Evolutionary conservation across 768 basidiomycete species (phyloP), one percentile per base, ranked within the genome.

Genomic region (Suillus spraguei): DNA sequence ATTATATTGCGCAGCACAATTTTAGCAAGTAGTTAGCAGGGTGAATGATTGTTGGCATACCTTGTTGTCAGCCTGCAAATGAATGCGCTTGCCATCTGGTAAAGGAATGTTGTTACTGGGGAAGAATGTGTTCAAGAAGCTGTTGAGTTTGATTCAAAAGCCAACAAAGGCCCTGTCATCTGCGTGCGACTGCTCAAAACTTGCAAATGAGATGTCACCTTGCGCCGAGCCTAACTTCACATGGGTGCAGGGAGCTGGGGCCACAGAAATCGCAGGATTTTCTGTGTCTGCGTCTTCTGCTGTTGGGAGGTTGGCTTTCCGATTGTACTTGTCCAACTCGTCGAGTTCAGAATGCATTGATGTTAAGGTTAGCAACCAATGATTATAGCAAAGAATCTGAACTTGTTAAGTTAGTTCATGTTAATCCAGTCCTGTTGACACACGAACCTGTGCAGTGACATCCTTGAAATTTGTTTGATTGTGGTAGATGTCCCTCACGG

Each of bases 381-480:
- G n/a, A 22, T 46, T 10, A 13, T 46, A 46, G 46, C n/a, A 3
- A 46, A 46, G 46, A 5, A 46, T 46, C 46, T 46, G n/a, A 46
- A 46, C n/a, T 46, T 13, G 2, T 47, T 24, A 47, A 47, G 46
- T 47, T 47, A 47, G 46, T 47, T 47, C 22, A 47, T 47, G 22
- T 22, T 47, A 24, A 24, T 47, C 5, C 22, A 13, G 46, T 47
- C 22, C 22, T 47, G 46, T 47, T 6, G 46, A 47, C 11, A 47
- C 46, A 47, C 4, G 2, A 33, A 78, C 78, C 71, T 79, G 78
- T 2, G 52, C 38, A 1, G 69, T 74, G 32, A 77, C 66, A 59
- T 79, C 56, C 59, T 76, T 77, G 66, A 74, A 75, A 59, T 80
- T 79, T 3, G 77, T 76, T 14, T 64, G 67, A 4, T 24, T 39